These are phyloP conservation scores for Ustilago bromivora DNA, from an alignment of 1,284 basidiomycete species.

Conservation along the genomic window DNA sequence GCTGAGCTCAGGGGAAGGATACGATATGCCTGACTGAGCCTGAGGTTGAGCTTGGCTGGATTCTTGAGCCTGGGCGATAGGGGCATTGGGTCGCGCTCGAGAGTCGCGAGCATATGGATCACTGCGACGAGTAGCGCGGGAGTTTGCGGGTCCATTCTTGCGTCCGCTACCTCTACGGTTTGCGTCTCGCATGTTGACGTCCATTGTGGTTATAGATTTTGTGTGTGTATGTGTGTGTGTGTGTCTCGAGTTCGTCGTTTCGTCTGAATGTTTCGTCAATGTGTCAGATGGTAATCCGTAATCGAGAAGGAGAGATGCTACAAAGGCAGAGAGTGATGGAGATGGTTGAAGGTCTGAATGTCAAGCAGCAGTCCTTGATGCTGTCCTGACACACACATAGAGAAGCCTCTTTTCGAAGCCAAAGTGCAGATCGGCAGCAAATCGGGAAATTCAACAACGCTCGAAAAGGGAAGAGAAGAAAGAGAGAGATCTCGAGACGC, in stretches of 20 bases:
- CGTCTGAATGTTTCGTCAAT: not conserved
- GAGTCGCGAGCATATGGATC: conserved; percentile 48
- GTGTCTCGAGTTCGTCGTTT: not conserved
- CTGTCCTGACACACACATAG: not conserved
- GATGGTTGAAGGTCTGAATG: not conserved
- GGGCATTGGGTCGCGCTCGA: conserved; percentile 18
- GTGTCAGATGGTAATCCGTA: not conserved
- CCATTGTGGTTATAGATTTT: conserved; percentile 16
- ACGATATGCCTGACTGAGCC: conserved; percentile 28
- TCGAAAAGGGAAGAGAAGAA: not conserved
- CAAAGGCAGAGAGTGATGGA: not conserved
- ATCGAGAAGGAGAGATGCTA: no score
- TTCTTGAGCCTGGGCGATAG: conserved; percentile 12
- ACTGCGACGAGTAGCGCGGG: conserved; percentile 40
- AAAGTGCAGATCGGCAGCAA: not conserved
- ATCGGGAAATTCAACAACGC: not conserved
- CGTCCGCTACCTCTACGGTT: conserved; percentile 32
- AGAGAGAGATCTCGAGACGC: conserved; percentile 2
- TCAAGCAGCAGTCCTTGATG: no score
- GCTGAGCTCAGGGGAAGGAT: conserved; percentile 56
- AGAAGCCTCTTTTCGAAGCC: not conserved
- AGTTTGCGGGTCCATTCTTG: conserved; percentile 24
- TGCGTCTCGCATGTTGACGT: conserved; percentile 42
- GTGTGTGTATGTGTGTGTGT: not conserved
- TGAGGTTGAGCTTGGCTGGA: not conserved